A percentile compares a stretch with the other conserved stretches of the same genome.
phyloP scores from a whole-genome alignment of 192 early-diverging fungal genomes.

The Gonapodya prolifera region DNA sequence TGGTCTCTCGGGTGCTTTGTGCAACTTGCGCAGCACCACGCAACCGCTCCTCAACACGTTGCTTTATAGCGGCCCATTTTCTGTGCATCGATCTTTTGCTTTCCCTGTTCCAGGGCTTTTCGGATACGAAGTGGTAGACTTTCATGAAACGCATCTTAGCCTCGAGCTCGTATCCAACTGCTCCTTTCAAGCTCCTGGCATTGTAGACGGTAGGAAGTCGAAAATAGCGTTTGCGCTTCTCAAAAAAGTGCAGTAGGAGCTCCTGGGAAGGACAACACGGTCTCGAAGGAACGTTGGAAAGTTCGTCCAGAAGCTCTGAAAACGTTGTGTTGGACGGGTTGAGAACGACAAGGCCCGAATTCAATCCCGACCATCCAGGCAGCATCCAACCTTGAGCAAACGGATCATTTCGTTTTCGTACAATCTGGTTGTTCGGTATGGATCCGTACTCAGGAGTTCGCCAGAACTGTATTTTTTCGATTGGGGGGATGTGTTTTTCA shows the following conservation, averaged over 20 bases:
- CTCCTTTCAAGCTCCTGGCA: neutral
- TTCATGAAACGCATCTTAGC: neutral
- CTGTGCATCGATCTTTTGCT: neutral
- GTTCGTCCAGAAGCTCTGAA: slow-evolving; percentile 12
- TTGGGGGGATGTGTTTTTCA: neutral
- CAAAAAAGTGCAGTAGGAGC: neutral
- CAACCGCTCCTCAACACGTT: neutral
- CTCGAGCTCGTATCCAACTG: neutral
- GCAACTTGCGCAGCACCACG: too few species aligned
- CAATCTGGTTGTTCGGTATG: neutral
- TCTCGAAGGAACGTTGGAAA: slow-evolving; percentile 1
- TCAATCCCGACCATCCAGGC: slow-evolving; percentile 25
- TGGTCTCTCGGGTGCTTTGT: too few species aligned
- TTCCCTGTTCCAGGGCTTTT: neutral
- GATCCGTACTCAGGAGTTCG: slow-evolving; percentile 7
- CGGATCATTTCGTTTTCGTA: neutral
- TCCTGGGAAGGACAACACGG: neutral
- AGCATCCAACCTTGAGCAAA: slow-evolving; percentile 22
- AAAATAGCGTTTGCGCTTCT: neutral
- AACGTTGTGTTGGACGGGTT: slow-evolving; percentile 16
- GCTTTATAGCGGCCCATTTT: neutral
- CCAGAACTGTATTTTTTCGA: slow-evolving; percentile 5
- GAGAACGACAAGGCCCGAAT: slow-evolving; percentile 32
- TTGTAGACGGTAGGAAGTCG: neutral
- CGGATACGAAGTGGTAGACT: neutral